phyloP scores from a whole-genome alignment of 768 basidiomycete species.

The Lactarius vividus region DNA sequence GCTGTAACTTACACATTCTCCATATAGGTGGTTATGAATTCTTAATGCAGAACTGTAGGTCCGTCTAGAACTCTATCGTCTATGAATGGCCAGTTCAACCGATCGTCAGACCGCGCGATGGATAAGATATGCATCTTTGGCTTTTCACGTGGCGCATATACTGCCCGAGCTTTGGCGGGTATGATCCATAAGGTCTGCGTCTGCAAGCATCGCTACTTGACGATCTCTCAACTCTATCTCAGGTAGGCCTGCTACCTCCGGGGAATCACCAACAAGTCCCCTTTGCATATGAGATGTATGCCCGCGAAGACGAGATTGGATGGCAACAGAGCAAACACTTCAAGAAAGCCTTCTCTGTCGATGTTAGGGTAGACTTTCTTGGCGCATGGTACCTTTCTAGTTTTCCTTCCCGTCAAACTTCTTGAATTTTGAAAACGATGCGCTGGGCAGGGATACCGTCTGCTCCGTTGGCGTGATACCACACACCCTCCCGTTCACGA shows the following conservation, averaged over 20 bases:
- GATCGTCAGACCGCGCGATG: conserved; percentile 51
- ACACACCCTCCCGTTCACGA: conserved; percentile 62
- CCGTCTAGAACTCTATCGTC: background rate
- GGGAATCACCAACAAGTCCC: conserved; percentile 75
- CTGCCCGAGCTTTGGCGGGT: conserved; percentile 66
- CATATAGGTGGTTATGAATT: conserved; percentile 67
- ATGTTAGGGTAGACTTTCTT: conserved; percentile 68
- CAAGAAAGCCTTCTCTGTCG: conserved; percentile 74
- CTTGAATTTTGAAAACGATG: conserved; percentile 19
- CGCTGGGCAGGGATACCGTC: conserved; percentile 61
- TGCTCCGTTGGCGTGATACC: conserved; percentile 67
- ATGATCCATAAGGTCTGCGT: conserved; percentile 63
- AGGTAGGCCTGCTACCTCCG: conserved; percentile 69
- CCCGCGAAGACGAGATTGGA: conserved; percentile 51
- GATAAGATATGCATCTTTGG: conserved; percentile 81
- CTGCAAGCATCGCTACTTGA: no score
- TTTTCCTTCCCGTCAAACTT: background rate
- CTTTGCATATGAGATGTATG: conserved; percentile 77
- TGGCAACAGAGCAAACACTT: conserved; percentile 66
- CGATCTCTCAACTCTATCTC: background rate
- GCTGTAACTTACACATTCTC: background rate
- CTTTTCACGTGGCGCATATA: conserved; percentile 78
- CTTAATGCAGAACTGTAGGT: conserved; percentile 70
- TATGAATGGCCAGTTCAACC: background rate
- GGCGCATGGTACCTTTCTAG: conserved; percentile 63